Percentiles rank a stretch among this genome's conserved stretches.
Evolutionary conservation across 495 filamentous ascomycete species (phyloP).

Genomic region (Lichina pygmaea): DNA sequence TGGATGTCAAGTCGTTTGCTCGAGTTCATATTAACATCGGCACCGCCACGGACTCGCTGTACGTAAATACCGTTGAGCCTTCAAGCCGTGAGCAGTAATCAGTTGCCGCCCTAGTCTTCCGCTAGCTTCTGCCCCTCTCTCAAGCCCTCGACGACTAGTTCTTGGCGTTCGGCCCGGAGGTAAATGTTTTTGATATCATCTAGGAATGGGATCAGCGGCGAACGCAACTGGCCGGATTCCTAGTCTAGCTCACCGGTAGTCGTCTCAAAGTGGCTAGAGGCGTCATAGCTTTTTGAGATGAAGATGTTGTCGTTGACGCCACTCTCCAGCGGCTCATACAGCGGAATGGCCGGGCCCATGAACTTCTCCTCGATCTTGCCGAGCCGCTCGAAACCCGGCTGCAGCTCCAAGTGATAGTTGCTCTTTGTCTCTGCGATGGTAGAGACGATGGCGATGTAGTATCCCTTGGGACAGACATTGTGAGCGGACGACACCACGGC

Average conservation of each 20-base stretch:
- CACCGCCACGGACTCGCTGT: no score
- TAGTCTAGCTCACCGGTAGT: conserved; percentile 27
- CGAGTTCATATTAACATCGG: no score
- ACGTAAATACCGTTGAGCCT: no score
- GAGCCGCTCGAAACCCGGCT: conserved; percentile 78
- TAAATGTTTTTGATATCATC: conserved; percentile 94
- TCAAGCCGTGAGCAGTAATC: no score
- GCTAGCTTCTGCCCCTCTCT: conserved; percentile 16
- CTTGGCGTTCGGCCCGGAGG: conserved; percentile 59
- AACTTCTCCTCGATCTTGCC: conserved; percentile 93
- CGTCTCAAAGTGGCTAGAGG: conserved; percentile 93
- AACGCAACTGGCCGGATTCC: background rate
- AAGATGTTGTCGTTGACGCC: conserved; percentile 79
- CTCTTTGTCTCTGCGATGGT: conserved; percentile 79
- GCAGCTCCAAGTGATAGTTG: conserved; percentile 88
- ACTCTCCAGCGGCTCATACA: conserved; percentile 78
- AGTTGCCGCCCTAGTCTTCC: conserved; percentile 8
- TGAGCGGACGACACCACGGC: conserved; percentile 86
- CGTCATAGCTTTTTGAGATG: conserved; percentile 95
- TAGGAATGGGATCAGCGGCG: conserved; percentile 5
- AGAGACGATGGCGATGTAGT: conserved; percentile 95
- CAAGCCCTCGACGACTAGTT: conserved; percentile 34
- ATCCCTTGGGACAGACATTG: conserved; percentile 96
- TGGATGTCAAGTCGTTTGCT: no score
- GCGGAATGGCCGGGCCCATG: conserved; percentile 69